Evolutionary conservation across 768 basidiomycete genomes (phyloP).

Genomic region (Russula olivacea): DNA sequence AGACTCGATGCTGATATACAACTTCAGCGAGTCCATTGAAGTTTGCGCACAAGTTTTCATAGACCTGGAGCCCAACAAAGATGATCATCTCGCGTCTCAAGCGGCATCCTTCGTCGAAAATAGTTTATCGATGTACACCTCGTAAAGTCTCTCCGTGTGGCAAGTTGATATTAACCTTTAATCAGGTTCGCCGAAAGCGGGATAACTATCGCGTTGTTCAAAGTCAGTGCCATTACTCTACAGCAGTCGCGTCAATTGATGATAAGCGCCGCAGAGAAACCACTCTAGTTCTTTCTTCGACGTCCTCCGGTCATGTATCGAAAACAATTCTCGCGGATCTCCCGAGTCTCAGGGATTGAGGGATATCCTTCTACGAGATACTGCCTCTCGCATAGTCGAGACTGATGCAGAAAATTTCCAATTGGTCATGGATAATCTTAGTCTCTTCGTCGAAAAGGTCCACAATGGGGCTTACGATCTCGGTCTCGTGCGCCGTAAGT

Average conservation of each 20-base stretch:
- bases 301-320: slow-evolving; percentile 18
- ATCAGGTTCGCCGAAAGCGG: slow-evolving; percentile 54
- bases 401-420: slow-evolving; percentile 47
- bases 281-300: slow-evolving; percentile 9
- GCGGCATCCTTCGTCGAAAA: slow-evolving; percentile 46
- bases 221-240: slow-evolving; percentile 35
- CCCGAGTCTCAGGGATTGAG: slow-evolving; percentile 30
- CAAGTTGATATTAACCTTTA: slow-evolving; percentile 10
- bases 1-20: not conserved
- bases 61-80: slow-evolving; percentile 43
- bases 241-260: not conserved
- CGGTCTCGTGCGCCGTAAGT: slow-evolving; percentile 50
- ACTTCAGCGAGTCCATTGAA: slow-evolving; percentile 48
- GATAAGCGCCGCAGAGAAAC: slow-evolving; percentile 11
- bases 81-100: slow-evolving; percentile 55
- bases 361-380: slow-evolving; percentile 35
- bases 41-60: slow-evolving; percentile 43
- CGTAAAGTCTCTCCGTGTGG: slow-evolving; percentile 20
- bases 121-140: slow-evolving; percentile 45
- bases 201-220: slow-evolving; percentile 51
- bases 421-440: slow-evolving; percentile 50
- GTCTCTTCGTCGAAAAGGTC: slow-evolving; percentile 51
- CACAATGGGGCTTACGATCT: slow-evolving; percentile 47
- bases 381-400: slow-evolving; percentile 42
- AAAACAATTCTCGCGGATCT: not conserved